A percentile compares a stretch with the other conserved stretches of the same genome.
phyloP scores from a whole-genome alignment of 331 rosid species.

The Quercus lobata region DNA sequence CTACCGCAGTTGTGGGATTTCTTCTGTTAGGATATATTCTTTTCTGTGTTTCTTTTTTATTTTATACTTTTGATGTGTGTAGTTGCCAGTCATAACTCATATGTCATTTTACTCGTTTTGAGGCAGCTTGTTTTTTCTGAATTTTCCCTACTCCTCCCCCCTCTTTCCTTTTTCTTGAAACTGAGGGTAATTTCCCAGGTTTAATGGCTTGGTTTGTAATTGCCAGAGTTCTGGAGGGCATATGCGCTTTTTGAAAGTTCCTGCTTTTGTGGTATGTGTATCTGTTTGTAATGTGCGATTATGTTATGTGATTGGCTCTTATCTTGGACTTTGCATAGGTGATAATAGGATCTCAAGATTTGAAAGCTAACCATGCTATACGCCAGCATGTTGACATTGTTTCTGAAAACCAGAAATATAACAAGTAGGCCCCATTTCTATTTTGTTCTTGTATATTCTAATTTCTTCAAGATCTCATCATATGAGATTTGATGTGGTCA shows the following conservation, averaged over 20 bases:
- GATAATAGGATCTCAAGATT: slow-evolving; percentile 76
- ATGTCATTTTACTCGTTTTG: neutral
- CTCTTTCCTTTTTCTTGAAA: neutral
- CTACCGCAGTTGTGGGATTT: neutral
- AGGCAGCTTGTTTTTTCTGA: neutral
- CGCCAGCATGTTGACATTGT: slow-evolving; percentile 87
- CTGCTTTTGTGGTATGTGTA: neutral
- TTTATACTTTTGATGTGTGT: neutral
- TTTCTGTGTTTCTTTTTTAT: neutral
- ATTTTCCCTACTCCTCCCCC: no score
- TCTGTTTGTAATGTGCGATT: slow-evolving; percentile 1
- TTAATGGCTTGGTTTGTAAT: neutral
- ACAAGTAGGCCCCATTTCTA: slow-evolving; percentile 53
- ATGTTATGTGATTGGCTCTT: neutral
- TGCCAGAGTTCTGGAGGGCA: neutral
- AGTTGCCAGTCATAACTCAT: neutral
- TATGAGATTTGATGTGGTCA: neutral
- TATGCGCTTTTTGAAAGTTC: neutral
- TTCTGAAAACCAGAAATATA: slow-evolving; percentile 94
- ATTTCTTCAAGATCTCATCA: slow-evolving; percentile 1
- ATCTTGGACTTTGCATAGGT: slow-evolving; percentile 55
- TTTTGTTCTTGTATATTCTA: slow-evolving; percentile 10
- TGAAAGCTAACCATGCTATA: slow-evolving; percentile 94
- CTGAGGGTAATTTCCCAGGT: neutral
- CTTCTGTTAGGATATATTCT: slow-evolving; percentile 1